Evolutionary conservation across 2,329 filamentous ascomycete genomes (phyloP).

Genomic region (Botrytis fragariae): DNA sequence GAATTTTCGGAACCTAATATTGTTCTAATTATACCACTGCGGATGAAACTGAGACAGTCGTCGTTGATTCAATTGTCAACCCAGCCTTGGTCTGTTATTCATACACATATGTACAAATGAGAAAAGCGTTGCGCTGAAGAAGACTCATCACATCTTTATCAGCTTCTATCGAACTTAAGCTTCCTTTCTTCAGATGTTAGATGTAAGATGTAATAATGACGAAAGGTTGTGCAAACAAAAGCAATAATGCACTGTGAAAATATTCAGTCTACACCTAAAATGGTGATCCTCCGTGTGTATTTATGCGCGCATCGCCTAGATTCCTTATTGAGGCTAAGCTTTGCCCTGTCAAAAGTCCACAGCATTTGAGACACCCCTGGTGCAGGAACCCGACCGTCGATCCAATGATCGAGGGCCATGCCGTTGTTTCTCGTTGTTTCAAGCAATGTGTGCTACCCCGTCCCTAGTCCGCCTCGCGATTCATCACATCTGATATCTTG

Average conservation of each 20-base stretch:
- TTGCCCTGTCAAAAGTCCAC: slow-evolving; percentile 17
- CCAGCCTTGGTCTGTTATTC: not conserved
- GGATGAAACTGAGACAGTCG: not conserved
- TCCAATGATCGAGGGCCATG: slow-evolving; percentile 20
- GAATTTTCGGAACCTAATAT: not conserved
- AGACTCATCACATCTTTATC: not conserved
- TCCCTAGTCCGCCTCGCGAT: not conserved
- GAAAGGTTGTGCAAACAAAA: slow-evolving; percentile 11
- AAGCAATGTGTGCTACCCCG: slow-evolving; percentile 6
- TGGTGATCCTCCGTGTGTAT: slow-evolving; percentile 1
- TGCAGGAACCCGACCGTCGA: slow-evolving; percentile 21
- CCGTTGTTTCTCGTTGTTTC: slow-evolving; percentile 20
- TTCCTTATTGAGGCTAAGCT: slow-evolving; percentile 11
- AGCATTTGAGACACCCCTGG: slow-evolving; percentile 17
- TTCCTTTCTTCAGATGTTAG: not conserved
- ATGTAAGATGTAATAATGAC: slow-evolving; percentile 10
- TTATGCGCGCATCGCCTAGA: not conserved
- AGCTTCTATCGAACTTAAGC: not conserved
- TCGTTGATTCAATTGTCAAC: not conserved
- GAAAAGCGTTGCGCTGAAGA: not conserved
- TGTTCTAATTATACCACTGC: not conserved
- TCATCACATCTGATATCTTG: slow-evolving; percentile 15
- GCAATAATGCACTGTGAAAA: slow-evolving; percentile 1
- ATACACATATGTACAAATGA: not conserved
- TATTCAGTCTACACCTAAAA: slow-evolving; percentile 1